Conservation (phyloP, 1,284 basidiomycete genomes). For the Ganoderma sinense region DNA sequence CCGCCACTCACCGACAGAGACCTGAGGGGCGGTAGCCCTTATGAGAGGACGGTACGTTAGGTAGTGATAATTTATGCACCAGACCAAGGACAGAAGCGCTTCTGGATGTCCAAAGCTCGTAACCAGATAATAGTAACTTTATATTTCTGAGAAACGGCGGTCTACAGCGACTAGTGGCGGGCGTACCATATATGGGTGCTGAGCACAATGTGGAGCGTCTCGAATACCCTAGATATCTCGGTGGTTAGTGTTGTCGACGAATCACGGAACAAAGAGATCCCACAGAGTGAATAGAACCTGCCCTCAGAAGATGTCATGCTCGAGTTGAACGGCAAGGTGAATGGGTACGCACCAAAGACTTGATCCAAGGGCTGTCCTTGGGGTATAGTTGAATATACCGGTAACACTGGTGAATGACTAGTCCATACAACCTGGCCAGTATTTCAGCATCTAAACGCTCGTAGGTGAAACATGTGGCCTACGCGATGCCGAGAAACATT, state of each 20-base stretch:
- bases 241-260: not conserved
- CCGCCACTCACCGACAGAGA: slow-evolving; percentile 9
- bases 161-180: not conserved
- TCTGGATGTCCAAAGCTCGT: not conserved
- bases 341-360: not conserved
- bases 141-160: too few species aligned
- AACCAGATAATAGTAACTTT: slow-evolving; percentile 14
- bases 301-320: not conserved
- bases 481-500: not conserved
- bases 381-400: slow-evolving; percentile 10
- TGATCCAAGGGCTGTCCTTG: slow-evolving; percentile 1
- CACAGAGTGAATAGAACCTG: not conserved
- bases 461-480: not conserved
- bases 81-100: not conserved
- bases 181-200: slow-evolving; percentile 11
- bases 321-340: not conserved
- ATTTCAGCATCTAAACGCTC: not conserved
- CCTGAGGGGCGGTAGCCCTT: not conserved
- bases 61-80: not conserved
- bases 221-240: slow-evolving; percentile 1
- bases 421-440: slow-evolving; percentile 6
- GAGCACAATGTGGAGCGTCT: slow-evolving; percentile 12
- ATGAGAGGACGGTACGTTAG: not conserved
- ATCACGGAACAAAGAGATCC: not conserved
- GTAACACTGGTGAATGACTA: slow-evolving; percentile 11